Base-by-base conservation (phyloP, 2,329 filamentous ascomycete genomes). In the Hypomyces perniciosus region DNA sequence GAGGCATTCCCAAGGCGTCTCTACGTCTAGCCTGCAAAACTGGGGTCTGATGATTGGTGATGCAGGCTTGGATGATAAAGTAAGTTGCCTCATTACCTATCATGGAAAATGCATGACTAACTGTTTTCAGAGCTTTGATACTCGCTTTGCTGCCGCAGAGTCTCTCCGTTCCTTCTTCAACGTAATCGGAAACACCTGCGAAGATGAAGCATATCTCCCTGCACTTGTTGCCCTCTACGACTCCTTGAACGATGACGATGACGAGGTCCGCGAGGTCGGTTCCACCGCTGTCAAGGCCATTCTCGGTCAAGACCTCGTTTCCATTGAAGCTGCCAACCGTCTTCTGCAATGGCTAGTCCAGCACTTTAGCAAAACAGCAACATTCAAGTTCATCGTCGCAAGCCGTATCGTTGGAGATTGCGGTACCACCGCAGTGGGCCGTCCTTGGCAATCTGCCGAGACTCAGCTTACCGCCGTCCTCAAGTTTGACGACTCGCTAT, bases 191-290 rank as follows among this genome's bases (percentile, higher is more conserved):
- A 34, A 58, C 2, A 37, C 57, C 54, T 54, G 48, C 54, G 53
- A 61, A 53, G 54, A 56, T 41, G 56, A 68, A 35, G 63, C 65
- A 10, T 69, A 81, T 33, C 66, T 89, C 1, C 71, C 79, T 1
- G 71, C 80, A 30, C 78, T 86, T 46, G 65, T 90, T 5, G 74
- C 84, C 4, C 71, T 92, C 1, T 91, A 93, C 66, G 84, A 90
- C 62, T 75, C 83, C 42, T 76, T 95, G 4, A 87, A 88, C 62
- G 93, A 97, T 63, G 92, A 97, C 63, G 92, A 97, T 62, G 89
- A 96, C 55, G 90, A 96, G 51, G 80, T 96, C 56, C 82, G 92
- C 41, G 79, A 85, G 33, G 65, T 79, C 1, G 85, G 84, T 6
- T 79, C 84, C 2, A 53, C 59, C 0, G 75, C 79, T 1, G 72